These are phyloP conservation scores for Gomphus bonarii DNA, from an alignment of 1,284 basidiomycete genomes.

Conservation along the genomic window DNA sequence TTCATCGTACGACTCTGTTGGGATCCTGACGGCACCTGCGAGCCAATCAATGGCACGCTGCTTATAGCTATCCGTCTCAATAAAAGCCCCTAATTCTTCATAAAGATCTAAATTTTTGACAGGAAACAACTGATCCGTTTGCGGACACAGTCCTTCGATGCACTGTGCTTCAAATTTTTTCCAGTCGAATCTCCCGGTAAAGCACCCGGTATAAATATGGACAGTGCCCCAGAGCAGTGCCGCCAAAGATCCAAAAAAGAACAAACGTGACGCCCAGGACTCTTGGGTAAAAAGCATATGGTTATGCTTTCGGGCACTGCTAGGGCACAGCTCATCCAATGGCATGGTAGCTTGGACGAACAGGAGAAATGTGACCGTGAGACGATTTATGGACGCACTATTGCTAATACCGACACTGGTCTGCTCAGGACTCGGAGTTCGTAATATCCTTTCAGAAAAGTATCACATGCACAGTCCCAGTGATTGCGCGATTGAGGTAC, in stretches of 20 bases:
- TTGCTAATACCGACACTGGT: too few relatives aligned
- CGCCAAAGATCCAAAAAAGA: neutral
- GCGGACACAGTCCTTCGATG: slow-evolving; percentile 29
- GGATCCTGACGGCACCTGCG: slow-evolving; percentile 37
- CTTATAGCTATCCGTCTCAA: slow-evolving; percentile 35
- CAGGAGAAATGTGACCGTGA: too few relatives aligned
- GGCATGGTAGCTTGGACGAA: too few relatives aligned
- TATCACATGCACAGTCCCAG: too few relatives aligned
- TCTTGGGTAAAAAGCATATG: too few relatives aligned
- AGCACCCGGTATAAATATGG: neutral
- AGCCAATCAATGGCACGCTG: slow-evolving; percentile 40
- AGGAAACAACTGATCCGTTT: slow-evolving; percentile 33
- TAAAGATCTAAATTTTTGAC: slow-evolving; percentile 31
- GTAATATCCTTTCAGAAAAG: too few relatives aligned
- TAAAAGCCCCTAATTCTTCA: slow-evolving; percentile 28
- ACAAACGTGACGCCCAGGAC: neutral
- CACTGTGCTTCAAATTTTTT: neutral
- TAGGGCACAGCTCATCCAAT: too few relatives aligned
- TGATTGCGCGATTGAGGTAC: too few relatives aligned
- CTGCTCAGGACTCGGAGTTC: too few relatives aligned
- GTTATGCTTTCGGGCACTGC: too few relatives aligned
- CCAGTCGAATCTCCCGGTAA: neutral
- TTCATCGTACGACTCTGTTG: slow-evolving; percentile 31
- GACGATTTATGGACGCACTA: too few relatives aligned
- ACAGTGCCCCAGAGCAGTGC: neutral